A percentile compares a stretch with the other conserved stretches of the same genome.
Conservation (phyloP, 1,139 yeast genomes). For the Pichia sp. region DNA sequence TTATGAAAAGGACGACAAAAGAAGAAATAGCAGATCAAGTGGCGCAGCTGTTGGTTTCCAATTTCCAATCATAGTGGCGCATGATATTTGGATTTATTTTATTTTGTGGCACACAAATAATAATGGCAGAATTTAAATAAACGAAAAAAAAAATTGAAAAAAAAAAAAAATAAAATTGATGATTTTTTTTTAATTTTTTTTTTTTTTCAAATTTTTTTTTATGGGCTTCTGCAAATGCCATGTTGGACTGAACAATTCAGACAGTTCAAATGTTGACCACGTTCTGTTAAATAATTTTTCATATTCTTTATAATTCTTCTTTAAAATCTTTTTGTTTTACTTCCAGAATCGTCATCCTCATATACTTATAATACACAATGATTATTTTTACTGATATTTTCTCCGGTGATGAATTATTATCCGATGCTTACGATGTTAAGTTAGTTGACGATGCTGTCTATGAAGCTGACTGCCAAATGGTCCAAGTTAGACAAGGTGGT, state of each 20-base stretch:
- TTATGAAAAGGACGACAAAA: not conserved
- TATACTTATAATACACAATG: slow-evolving; percentile 19
- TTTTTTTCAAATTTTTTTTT: not conserved
- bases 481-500: slow-evolving; percentile 74
- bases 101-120: too few species aligned
- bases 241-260: too few species aligned
- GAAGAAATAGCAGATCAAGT: slow-evolving; percentile 4
- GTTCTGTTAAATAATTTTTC: too few species aligned
- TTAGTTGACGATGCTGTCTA: slow-evolving; percentile 83
- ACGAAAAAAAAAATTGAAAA: too few species aligned
- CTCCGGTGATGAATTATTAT: slow-evolving; percentile 92
- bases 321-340: not conserved
- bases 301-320: not conserved
- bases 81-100: not conserved
- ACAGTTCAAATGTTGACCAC: too few species aligned
- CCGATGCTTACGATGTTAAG: slow-evolving; percentile 91
- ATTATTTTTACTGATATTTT: slow-evolving; percentile 59
- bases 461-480: slow-evolving; percentile 96
- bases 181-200: not conserved
- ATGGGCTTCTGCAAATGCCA: not conserved
- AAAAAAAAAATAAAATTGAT: too few species aligned
- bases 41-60: not conserved
- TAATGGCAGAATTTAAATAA: too few species aligned
- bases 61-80: not conserved
- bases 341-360: not conserved